A percentile compares a stretch with the other conserved stretches of the same genome.
Conservation (phyloP, 805 yeast species). For the Pichia nanzhaoensis region DNA sequence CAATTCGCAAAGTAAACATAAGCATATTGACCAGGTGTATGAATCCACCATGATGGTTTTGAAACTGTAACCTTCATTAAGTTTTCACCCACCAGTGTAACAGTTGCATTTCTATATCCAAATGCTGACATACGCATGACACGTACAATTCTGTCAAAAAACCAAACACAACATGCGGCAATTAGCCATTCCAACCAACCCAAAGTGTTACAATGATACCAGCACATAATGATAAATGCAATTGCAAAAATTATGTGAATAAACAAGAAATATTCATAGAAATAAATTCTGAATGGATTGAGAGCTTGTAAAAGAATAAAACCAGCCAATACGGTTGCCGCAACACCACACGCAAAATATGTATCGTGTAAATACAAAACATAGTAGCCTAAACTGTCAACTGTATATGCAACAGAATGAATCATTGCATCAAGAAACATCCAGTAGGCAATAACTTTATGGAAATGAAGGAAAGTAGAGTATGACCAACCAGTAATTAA, state of each 20-base stretch:
- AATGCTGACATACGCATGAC: slow-evolving; percentile 23
- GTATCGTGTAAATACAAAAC: slow-evolving; percentile 6
- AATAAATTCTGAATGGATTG: slow-evolving; percentile 41
- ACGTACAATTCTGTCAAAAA: slow-evolving; percentile 44
- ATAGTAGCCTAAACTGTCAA: slow-evolving; percentile 10
- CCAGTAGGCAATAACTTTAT: slow-evolving; percentile 58
- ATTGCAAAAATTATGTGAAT: slow-evolving; percentile 51
- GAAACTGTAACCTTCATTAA: slow-evolving; percentile 19
- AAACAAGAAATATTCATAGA: slow-evolving; percentile 57
- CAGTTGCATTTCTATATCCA: slow-evolving; percentile 19
- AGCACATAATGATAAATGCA: slow-evolving; percentile 45
- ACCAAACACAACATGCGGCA: slow-evolving; percentile 41
- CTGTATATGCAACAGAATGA: slow-evolving; percentile 35
- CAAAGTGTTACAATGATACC: slow-evolving; percentile 44
- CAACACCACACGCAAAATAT: slow-evolving; percentile 29
- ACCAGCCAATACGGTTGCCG: slow-evolving; percentile 37
- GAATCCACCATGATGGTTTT: slow-evolving; percentile 43
- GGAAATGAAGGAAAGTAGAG: slow-evolving; percentile 45
- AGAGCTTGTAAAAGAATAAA: slow-evolving; percentile 43
- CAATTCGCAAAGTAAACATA: slow-evolving; percentile 48
- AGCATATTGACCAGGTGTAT: slow-evolving; percentile 49
- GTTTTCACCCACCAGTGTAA: slow-evolving; percentile 7
- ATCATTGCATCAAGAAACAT: slow-evolving; percentile 34
- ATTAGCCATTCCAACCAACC: slow-evolving; percentile 31
- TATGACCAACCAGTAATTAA: slow-evolving; percentile 40